Percentiles rank a stretch among this genome's conserved stretches.
Conservation (phyloP, 345 rosid genomes). For the Heritiera littoralis region DNA sequence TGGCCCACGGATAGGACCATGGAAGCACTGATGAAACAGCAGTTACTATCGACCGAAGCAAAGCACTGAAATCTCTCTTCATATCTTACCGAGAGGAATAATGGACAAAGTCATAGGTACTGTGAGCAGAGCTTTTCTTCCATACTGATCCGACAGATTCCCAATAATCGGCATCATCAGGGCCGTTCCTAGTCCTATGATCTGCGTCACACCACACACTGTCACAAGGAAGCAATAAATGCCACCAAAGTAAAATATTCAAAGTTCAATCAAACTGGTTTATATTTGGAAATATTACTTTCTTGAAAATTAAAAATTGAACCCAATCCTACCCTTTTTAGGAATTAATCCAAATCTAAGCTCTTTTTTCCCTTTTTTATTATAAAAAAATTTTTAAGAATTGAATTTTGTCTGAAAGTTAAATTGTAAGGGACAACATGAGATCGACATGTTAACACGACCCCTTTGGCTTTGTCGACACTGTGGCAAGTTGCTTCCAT, state of each 20-base stretch:
- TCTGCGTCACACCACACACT: conserved; percentile 32
- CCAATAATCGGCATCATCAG: conserved; percentile 64
- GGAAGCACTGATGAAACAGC: background rate
- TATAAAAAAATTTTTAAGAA: background rate
- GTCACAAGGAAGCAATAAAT: background rate
- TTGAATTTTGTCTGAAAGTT: background rate
- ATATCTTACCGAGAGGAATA: conserved; percentile 44
- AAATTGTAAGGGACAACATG: background rate
- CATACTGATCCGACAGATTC: conserved; percentile 59
- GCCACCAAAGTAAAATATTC: background rate
- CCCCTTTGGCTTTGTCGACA: background rate
- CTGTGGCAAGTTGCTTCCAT: background rate
- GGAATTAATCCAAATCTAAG: background rate
- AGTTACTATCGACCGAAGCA: background rate
- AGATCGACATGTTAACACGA: background rate
- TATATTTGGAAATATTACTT: background rate
- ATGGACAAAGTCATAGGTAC: conserved; percentile 55
- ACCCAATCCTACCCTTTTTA: no score
- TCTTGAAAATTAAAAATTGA: no score
- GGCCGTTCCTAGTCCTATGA: conserved; percentile 57
- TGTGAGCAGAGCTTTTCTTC: conserved; percentile 65
- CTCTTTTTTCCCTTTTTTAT: background rate
- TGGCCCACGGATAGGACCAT: background rate
- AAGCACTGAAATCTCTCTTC: background rate
- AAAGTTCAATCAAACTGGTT: background rate